Evolutionary conservation across 768 basidiomycete genomes (phyloP), one percentile per base, ranked within the genome.

Genomic region (Collybiopsis confluens): DNA sequence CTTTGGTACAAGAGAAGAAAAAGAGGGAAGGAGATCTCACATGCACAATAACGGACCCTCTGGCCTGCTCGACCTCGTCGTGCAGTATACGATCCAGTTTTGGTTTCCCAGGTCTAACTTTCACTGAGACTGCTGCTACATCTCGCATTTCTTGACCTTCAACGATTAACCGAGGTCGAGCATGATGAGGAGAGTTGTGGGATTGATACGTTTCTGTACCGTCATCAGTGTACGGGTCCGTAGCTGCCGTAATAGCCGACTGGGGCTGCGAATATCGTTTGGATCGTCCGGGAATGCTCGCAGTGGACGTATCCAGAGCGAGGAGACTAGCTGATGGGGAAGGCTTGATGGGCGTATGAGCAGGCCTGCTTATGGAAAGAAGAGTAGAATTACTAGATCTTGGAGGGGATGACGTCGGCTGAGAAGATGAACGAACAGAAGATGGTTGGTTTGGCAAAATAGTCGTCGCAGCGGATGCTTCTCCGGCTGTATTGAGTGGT

Each of bases 21-120:
- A 33, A 5, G 33, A 36, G 23, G 11, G 36, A 28, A 27, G 16
- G 13, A 21, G 7, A 11, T 79, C 87, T 73, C 61, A 88, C 88
- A 88, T 11, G 83, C 85, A 44, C 88, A 42, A 84, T 70, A 53
- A 87, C 63, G 11, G 78, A 70, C 16, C 86, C 86, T 56, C 67
- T 61, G 27, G 85, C 75, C 15, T 61, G 61, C 43, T 77, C 70
- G 2, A 88, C 78, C 66, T 90, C 90, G 54, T 88, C 85, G 26
- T 76, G 74, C 21, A 90, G 61, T 30, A 90, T 78, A 52, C 73
- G 68, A 37, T 80, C 78, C 37, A 91, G 62, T 59, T 77, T 82
- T 23, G 89, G 90, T 61, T 81, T 79, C 2, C 90, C 90, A 3
- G 78, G 77, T 42, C 82, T 70, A 26, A 82, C 83, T 53, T 79